Conservation (phyloP, 371 early-diverging fungal species). For the Mucor velutinosus region DNA sequence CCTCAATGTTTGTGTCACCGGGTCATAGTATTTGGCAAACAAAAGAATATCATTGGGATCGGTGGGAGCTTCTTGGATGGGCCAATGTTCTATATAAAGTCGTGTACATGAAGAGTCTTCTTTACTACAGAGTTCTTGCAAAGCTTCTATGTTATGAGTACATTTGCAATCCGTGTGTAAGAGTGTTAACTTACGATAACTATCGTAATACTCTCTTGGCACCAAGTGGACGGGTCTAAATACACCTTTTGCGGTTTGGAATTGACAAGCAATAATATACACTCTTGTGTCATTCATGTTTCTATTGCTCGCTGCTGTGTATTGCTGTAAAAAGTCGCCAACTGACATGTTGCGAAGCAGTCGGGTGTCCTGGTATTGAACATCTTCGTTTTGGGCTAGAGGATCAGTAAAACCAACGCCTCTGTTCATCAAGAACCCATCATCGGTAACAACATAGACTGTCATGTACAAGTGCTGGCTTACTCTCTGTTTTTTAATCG, state of each 20-base stretch:
- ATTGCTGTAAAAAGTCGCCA: no score
- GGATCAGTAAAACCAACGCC: conserved; percentile 67
- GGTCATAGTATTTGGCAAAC: conserved; percentile 29
- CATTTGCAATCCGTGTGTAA: no score
- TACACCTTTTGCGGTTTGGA: no score
- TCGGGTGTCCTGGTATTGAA: no score
- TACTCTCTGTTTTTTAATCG: conserved; percentile 51
- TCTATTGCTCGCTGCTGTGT: no score
- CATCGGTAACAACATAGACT: conserved; percentile 42
- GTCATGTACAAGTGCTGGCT: conserved; percentile 63
- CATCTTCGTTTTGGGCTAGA: no score
- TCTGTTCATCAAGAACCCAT: conserved; percentile 59
- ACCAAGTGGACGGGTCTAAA: no score
- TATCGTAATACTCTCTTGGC: no score
- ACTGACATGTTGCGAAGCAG: no score
- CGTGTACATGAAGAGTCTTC: conserved; percentile 8
- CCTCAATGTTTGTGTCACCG: conserved; percentile 17
- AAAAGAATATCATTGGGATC: neutral
- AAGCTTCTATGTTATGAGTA: conserved; percentile 22
- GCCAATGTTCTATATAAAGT: conserved; percentile 15
- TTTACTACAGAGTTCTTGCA: conserved; percentile 4
- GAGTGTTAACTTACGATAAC: no score
- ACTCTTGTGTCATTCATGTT: no score
- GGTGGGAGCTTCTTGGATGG: neutral
- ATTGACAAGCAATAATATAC: no score